phyloP scores from a whole-genome alignment of 805 yeast genomes.

The Candida hungchunana region DNA sequence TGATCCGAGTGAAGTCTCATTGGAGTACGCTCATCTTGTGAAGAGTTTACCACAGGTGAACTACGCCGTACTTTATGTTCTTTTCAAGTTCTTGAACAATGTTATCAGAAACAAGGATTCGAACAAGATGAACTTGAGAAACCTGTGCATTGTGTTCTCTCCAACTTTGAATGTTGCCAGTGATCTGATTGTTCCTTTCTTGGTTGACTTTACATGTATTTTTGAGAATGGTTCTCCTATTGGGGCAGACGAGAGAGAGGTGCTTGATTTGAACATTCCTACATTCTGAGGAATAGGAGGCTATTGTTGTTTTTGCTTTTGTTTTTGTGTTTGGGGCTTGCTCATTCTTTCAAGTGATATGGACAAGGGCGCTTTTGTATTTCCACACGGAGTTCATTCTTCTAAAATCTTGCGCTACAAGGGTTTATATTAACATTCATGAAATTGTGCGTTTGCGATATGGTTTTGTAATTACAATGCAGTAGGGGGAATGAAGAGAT shows the following conservation, averaged over 20 bases:
- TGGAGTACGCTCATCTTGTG: conserved; percentile 31
- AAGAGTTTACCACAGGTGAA: conserved; percentile 47
- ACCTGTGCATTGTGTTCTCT: conserved; percentile 75
- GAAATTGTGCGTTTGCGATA: too few species aligned
- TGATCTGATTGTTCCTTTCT: conserved; percentile 52
- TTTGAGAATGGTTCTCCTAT: conserved; percentile 50
- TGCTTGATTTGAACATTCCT: conserved; percentile 52
- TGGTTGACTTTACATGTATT: conserved; percentile 58
- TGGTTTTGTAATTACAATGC: too few species aligned
- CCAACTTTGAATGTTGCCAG: conserved; percentile 72
- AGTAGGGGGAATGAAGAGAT: too few species aligned
- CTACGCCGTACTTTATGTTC: conserved; percentile 53
- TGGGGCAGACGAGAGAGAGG: conserved; percentile 39
- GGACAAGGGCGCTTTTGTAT: too few species aligned
- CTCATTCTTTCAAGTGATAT: too few species aligned
- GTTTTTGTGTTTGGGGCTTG: neutral
- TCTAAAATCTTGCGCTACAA: too few species aligned
- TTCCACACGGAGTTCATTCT: too few species aligned
- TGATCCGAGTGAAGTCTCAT: conserved; percentile 27
- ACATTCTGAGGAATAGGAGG: conserved; percentile 16
- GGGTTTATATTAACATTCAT: too few species aligned
- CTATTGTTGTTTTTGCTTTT: neutral
- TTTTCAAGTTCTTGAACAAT: conserved; percentile 64
- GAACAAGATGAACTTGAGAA: conserved; percentile 83
- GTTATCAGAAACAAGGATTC: conserved; percentile 55